These are phyloP conservation scores for Poa annua DNA, from an alignment of 176 grass and related monocot species.

Conservation along the genomic window DNA sequence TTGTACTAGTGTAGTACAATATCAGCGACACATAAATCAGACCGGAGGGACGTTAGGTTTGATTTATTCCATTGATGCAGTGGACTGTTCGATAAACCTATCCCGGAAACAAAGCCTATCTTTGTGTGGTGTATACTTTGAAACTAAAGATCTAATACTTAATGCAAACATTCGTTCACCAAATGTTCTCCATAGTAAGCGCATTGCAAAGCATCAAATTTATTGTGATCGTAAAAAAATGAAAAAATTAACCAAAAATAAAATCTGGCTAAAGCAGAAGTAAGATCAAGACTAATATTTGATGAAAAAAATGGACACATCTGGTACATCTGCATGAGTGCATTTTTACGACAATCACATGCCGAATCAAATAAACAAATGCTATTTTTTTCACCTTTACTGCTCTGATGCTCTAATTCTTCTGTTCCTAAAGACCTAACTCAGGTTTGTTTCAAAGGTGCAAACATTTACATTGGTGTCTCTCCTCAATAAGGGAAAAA, in stretches of 20 bases:
- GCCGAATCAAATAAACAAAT: conserved; percentile 9
- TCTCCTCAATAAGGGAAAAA: neutral
- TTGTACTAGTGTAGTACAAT: too few species aligned
- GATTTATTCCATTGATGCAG: too few species aligned
- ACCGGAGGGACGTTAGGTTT: too few species aligned
- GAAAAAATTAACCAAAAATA: neutral
- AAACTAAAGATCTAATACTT: neutral
- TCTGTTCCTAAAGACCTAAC: conserved; percentile 13
- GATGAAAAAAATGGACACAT: neutral
- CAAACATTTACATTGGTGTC: conserved; percentile 1
- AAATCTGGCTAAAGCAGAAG: neutral
- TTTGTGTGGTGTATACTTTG: neutral
- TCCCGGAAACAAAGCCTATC: too few species aligned
- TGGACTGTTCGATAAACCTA: too few species aligned
- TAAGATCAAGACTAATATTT: neutral
- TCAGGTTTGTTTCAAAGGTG: conserved; percentile 28
- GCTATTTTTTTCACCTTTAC: conserved; percentile 4
- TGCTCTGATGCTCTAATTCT: neutral
- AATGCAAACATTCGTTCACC: neutral
- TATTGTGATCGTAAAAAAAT: neutral
- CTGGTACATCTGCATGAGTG: neutral
- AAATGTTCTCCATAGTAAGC: neutral
- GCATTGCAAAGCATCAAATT: neutral
- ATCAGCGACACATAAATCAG: too few species aligned
- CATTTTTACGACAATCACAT: neutral